A percentile compares a stretch with the other conserved stretches of the same genome.
phyloP scores from a whole-genome alignment of 805 yeast species.

The Suhomyces kilbournensis region DNA sequence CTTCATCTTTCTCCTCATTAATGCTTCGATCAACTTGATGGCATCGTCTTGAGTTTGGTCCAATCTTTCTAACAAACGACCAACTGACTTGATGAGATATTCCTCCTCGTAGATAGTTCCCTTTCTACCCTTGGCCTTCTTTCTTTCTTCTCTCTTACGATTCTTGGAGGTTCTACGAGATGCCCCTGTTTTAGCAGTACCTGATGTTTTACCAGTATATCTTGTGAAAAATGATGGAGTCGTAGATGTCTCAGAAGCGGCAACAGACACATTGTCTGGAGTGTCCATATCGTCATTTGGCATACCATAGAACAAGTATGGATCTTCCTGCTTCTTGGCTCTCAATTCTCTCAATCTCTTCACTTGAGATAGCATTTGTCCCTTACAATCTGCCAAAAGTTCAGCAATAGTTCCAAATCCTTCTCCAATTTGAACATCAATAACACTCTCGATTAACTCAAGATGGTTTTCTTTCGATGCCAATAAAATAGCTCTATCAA shows the following conservation, averaged over 20 bases:
- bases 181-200: constrained; percentile 96
- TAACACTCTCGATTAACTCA: constrained; percentile 52
- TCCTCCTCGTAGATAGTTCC: constrained; percentile 98
- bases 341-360: constrained; percentile 81
- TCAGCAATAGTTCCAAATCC: constrained; percentile 88
- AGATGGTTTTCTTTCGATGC: constrained; percentile 44
- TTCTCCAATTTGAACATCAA: constrained; percentile 77
- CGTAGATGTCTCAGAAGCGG: constrained; percentile 90
- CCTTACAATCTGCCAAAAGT: constrained; percentile 86
- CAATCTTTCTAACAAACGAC: constrained; percentile 81
- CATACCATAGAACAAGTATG: constrained; percentile 75
- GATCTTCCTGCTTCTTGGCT: constrained; percentile 77
- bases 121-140: constrained; percentile 94
- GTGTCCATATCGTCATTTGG: constrained; percentile 59
- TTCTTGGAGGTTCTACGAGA: constrained; percentile 90
- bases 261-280: constrained; percentile 92
- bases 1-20: constrained; percentile 66
- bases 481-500: constrained; percentile 71
- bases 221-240: constrained; percentile 91
- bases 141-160: constrained; percentile 91
- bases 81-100: constrained; percentile 81
- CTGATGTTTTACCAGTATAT: constrained; percentile 93
- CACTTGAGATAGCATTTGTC: constrained; percentile 81
- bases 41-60: constrained; percentile 76
- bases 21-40: constrained; percentile 64